Conservation (phyloP, 2,329 filamentous ascomycete genomes). For the Cytospora chrysosperma region DNA sequence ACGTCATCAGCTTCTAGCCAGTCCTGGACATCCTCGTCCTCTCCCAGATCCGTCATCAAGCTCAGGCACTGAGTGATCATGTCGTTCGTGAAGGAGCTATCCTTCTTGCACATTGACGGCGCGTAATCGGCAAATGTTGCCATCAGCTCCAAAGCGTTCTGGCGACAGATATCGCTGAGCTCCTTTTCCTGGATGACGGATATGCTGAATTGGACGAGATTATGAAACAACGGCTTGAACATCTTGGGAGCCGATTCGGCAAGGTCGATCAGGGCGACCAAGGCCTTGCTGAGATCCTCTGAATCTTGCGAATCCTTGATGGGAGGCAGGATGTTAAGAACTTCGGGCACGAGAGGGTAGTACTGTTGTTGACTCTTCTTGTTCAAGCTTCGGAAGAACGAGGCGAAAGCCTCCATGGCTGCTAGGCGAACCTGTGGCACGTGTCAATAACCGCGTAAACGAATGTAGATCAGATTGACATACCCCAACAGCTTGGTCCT, state of each 20-base stretch:
- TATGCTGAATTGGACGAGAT: slow-evolving; percentile 88
- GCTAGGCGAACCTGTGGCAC: slow-evolving; percentile 73
- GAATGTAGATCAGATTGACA: slow-evolving; percentile 28
- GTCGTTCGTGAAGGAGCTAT: slow-evolving; percentile 84
- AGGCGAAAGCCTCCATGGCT: slow-evolving; percentile 94
- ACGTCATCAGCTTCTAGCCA: slow-evolving; percentile 93
- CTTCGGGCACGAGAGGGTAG: slow-evolving; percentile 80
- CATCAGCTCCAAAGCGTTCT: slow-evolving; percentile 96
- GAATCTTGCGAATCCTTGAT: slow-evolving; percentile 90
- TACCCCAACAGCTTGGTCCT: slow-evolving; percentile 80
- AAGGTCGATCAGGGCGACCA: slow-evolving; percentile 88
- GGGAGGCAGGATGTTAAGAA: slow-evolving; percentile 90
- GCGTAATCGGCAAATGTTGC: slow-evolving; percentile 96
- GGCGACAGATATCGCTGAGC: slow-evolving; percentile 81
- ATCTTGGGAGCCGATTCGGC: slow-evolving; percentile 94
- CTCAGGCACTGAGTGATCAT: slow-evolving; percentile 99
- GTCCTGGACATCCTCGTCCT: slow-evolving; percentile 88
- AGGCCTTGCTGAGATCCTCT: slow-evolving; percentile 84
- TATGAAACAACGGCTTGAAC: slow-evolving; percentile 94
- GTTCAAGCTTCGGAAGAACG: slow-evolving; percentile 87
- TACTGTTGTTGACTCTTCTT: slow-evolving; percentile 91
- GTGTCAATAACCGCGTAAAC: slow-evolving; percentile 20
- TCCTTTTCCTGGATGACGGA: slow-evolving; percentile 96
- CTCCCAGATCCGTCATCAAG: slow-evolving; percentile 94
- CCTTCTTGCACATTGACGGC: slow-evolving; percentile 92